Evolutionary conservation across 2,329 filamentous ascomycete genomes (phyloP), one percentile per base, ranked within the genome.

Genomic region (Cercospora canescens): DNA sequence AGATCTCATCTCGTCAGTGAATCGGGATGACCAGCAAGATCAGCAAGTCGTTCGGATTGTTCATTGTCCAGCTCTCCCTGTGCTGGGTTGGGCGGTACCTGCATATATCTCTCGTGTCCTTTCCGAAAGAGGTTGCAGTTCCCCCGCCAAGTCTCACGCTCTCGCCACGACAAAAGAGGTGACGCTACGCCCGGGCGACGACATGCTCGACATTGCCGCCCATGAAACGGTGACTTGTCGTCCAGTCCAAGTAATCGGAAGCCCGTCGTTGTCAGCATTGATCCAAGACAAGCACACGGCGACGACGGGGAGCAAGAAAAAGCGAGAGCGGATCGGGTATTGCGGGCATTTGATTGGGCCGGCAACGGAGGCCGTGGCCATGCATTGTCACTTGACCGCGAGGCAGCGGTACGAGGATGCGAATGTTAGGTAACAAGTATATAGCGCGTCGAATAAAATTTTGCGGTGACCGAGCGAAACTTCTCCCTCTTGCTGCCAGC

Each of bases 391-490:
- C 28, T 56, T 56, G 52, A 56, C 30, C 32, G 60, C 57, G 50
- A 56, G 32, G 35, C 34, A 55, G 37, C 37, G 60, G 34, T 32
- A 28, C 37, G 48, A 41, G 52, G 24, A 48, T 54, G 60, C 45
- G 45, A 24, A 37, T 34, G 24, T 60, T 64, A 64, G 48, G 57
- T 64, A 64, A 64, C 62, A 64, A 58, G 62, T 64, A 59, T 59
- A 64, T 35, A 57, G 59, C 26, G 26, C 26, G 37, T 39, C 37
- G 57, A 60, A 18, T 30, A 6, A 30, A 18, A 21, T 45, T 32
- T 45, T 60, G 37, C 57, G 57, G 57, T 32, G 35, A 60, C 26
- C 57, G 57, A 60, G 57, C 28, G 52, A 56, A 56, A 21, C 52
- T 32, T 28, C 28, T 24, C 30, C 7, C 52, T 55, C 52, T 55